A percentile compares a stretch with the other conserved stretches of the same genome.
Conservation (phyloP, 2,329 filamentous ascomycete species). For the Zelopaecilomyces penicillatus region DNA sequence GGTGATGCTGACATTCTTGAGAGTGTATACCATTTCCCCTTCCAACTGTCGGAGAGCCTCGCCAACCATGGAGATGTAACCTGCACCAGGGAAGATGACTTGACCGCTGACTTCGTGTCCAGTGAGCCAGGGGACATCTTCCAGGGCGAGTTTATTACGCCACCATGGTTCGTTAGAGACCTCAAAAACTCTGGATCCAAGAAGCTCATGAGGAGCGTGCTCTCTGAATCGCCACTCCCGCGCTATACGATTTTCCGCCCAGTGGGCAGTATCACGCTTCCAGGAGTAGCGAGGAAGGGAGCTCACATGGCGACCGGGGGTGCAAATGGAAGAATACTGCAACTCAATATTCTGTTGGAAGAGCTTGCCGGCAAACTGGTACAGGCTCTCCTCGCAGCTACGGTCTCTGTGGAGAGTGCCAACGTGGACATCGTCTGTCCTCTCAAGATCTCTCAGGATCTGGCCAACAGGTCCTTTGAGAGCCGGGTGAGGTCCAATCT, state of each 20-base stretch:
- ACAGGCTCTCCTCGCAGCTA: slow-evolving; percentile 6
- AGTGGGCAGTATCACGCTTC: slow-evolving; percentile 26
- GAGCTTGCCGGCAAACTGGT: slow-evolving; percentile 19
- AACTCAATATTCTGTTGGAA: slow-evolving; percentile 13
- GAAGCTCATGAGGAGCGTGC: slow-evolving; percentile 30
- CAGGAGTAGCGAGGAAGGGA: slow-evolving; percentile 30
- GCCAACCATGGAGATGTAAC: slow-evolving; percentile 25
- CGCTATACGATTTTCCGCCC: slow-evolving; percentile 22
- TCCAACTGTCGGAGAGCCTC: slow-evolving; percentile 19
- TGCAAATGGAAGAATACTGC: slow-evolving; percentile 5
- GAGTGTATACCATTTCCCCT: not conserved
- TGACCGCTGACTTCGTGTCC: slow-evolving; percentile 27
- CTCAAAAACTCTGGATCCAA: slow-evolving; percentile 11
- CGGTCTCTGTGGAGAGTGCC: slow-evolving; percentile 11
- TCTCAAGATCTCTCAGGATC: slow-evolving; percentile 3
- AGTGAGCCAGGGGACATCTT: slow-evolving; percentile 25
- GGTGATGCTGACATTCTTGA: slow-evolving; percentile 15
- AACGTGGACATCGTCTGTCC: slow-evolving; percentile 7
- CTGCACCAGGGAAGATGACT: slow-evolving; percentile 30
- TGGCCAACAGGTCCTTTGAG: slow-evolving; percentile 10
- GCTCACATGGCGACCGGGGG: slow-evolving; percentile 7
- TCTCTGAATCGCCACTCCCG: slow-evolving; percentile 22
- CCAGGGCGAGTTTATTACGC: slow-evolving; percentile 14
- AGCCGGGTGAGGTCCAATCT: slow-evolving; percentile 15
- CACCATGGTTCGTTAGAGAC: slow-evolving; percentile 13